A percentile compares a stretch with the other conserved stretches of the same genome.
phyloP scores from a whole-genome alignment of 2,329 filamentous ascomycete species.

The Boeremia exigua region DNA sequence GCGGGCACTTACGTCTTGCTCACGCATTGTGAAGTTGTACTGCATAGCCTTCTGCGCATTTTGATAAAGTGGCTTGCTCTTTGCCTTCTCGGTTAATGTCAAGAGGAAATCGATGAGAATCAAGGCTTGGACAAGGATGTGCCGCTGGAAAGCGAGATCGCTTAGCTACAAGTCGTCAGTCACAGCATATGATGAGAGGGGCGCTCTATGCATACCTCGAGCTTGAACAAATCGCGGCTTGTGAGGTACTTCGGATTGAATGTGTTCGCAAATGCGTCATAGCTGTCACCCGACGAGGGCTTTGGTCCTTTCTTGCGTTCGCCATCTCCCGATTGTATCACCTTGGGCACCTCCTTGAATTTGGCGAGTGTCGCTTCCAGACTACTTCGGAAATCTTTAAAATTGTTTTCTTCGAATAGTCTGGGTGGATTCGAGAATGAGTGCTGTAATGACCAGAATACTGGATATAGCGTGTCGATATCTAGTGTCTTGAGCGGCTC shows the following conservation, averaged over 20 bases:
- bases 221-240: constrained; percentile 92
- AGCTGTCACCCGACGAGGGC: constrained; percentile 67
- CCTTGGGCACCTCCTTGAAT: constrained; percentile 74
- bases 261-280: constrained; percentile 69
- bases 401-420: constrained; percentile 74
- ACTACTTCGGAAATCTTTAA: constrained; percentile 68
- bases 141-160: constrained; percentile 90
- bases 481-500: constrained; percentile 60
- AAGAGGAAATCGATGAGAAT: constrained; percentile 95
- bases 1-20: constrained; percentile 75
- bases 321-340: constrained; percentile 72
- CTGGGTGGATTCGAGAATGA: constrained; percentile 89
- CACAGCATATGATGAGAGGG: constrained; percentile 28
- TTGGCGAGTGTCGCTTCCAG: constrained; percentile 70
- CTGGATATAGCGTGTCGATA: constrained; percentile 78
- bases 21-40: constrained; percentile 76
- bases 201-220: constrained; percentile 69
- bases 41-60: constrained; percentile 86
- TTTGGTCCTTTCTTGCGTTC: constrained; percentile 64
- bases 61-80: constrained; percentile 75
- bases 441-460: constrained; percentile 93
- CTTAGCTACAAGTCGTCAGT: constrained; percentile 68
- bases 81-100: constrained; percentile 82
- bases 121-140: constrained; percentile 92
- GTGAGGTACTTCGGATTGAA: constrained; percentile 99